A percentile compares a stretch with the other conserved stretches of the same genome.
Conservation (phyloP, 768 basidiomycete species). For the Hericium erinaceus region DNA sequence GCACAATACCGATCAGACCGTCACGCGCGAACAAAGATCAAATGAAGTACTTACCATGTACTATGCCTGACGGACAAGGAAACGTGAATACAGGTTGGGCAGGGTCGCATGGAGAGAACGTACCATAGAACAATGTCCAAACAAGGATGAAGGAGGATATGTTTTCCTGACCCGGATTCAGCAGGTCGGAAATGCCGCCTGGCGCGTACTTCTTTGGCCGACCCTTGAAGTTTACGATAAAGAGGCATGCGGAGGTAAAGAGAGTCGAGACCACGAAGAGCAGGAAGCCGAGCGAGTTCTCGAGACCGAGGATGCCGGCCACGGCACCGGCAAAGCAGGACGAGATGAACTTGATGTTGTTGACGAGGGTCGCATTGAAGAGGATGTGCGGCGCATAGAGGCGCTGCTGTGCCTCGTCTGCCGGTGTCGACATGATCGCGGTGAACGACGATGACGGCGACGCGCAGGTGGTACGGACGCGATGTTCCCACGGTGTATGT, state of each 20-base stretch:
- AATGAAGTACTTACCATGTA: constrained; percentile 25
- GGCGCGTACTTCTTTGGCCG: constrained; percentile 52
- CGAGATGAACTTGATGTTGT: constrained; percentile 69
- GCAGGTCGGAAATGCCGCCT: constrained; percentile 56
- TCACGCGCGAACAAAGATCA: neutral
- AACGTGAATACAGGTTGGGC: constrained; percentile 3
- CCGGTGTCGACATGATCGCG: constrained; percentile 21
- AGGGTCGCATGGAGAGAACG: constrained; percentile 19
- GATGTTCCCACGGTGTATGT: neutral
- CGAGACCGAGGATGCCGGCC: constrained; percentile 82
- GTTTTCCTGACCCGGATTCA: constrained; percentile 86
- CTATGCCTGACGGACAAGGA: constrained; percentile 27
- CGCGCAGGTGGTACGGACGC: neutral
- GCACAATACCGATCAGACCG: constrained; percentile 14
- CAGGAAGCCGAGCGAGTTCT: constrained; percentile 76
- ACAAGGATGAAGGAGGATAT: constrained; percentile 84
- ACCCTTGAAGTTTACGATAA: constrained; percentile 62
- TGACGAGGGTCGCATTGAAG: constrained; percentile 47
- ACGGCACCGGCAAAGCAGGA: constrained; percentile 81
- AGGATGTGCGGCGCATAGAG: constrained; percentile 60
- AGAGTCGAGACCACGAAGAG: constrained; percentile 65
- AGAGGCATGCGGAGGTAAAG: constrained; percentile 56
- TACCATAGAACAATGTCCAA: constrained; percentile 92
- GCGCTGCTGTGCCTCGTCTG: constrained; percentile 42
- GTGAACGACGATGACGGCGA: neutral